phyloP scores from a whole-genome alignment of 1,284 basidiomycete species.

The Malassezia nana region DNA sequence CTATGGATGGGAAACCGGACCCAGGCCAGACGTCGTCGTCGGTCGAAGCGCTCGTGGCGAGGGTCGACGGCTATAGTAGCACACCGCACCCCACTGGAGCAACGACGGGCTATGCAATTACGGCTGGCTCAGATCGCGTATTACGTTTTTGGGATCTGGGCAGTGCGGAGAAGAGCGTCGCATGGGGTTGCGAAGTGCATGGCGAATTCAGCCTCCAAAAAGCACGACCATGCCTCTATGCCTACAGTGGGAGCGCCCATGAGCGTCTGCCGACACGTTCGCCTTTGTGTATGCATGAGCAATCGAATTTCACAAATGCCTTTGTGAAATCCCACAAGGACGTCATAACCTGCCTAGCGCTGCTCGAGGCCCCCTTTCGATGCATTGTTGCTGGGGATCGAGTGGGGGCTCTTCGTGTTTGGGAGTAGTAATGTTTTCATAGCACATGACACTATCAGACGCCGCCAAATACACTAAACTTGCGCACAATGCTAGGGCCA shows the following conservation, averaged over 20 bases:
- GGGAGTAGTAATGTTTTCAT: slow-evolving; percentile 27
- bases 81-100: background rate
- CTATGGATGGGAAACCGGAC: background rate
- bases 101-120: slow-evolving; percentile 62
- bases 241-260: background rate
- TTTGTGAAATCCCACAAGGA: slow-evolving; percentile 58
- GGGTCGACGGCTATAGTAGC: slow-evolving; percentile 46
- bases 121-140: slow-evolving; percentile 69
- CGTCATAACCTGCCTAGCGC: slow-evolving; percentile 65
- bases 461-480: slow-evolving; percentile 39
- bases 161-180: slow-evolving; percentile 54
- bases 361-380: slow-evolving; percentile 75
- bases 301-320: slow-evolving; percentile 15
- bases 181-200: slow-evolving; percentile 14
- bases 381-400: slow-evolving; percentile 73
- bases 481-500: slow-evolving; percentile 75
- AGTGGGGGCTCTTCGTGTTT: slow-evolving; percentile 34
- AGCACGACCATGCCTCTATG: background rate
- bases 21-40: background rate
- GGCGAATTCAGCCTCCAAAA: slow-evolving; percentile 3
- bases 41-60: slow-evolving; percentile 28
- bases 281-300: slow-evolving; percentile 28
- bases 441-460: slow-evolving; percentile 17
- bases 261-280: slow-evolving; percentile 1
- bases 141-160: slow-evolving; percentile 71